Evolutionary conservation across 164 flowering plant species (phyloP).

Genomic region (Berberis thunbergii): DNA sequence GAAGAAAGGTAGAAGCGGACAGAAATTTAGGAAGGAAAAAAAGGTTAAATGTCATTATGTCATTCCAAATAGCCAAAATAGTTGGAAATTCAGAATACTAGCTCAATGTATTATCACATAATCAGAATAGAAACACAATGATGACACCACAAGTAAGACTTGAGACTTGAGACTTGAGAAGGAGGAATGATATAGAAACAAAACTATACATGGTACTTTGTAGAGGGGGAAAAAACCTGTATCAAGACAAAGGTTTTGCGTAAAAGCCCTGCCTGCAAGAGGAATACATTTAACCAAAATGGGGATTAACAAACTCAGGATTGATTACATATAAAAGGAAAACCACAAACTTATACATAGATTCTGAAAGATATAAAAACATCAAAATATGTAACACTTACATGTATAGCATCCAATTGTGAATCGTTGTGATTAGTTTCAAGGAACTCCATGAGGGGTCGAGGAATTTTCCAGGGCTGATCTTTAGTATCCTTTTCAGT

Average conservation of each 20-base stretch:
- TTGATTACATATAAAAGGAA: neutral
- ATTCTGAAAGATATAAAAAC: neutral
- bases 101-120: no score
- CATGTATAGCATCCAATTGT: slow-evolving; percentile 70
- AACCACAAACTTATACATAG: neutral
- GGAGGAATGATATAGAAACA: neutral
- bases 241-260: slow-evolving; percentile 78
- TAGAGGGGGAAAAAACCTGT: slow-evolving; percentile 48
- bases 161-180: neutral
- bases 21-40: no score
- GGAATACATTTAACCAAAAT: neutral
- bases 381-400: slow-evolving; percentile 24
- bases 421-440: slow-evolving; percentile 60
- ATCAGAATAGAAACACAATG: no score
- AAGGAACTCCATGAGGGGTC: slow-evolving; percentile 49
- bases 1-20: no score
- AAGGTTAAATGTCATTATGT: no score
- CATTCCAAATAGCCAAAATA: no score
- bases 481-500: slow-evolving; percentile 36
- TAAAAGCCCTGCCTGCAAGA: slow-evolving; percentile 82
- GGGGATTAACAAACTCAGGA: neutral
- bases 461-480: slow-evolving; percentile 67
- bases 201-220: neutral
- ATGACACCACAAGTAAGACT: no score
- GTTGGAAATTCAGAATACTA: no score